phyloP scores from a whole-genome alignment of 768 basidiomycete genomes.

The Mycena rosella region DNA sequence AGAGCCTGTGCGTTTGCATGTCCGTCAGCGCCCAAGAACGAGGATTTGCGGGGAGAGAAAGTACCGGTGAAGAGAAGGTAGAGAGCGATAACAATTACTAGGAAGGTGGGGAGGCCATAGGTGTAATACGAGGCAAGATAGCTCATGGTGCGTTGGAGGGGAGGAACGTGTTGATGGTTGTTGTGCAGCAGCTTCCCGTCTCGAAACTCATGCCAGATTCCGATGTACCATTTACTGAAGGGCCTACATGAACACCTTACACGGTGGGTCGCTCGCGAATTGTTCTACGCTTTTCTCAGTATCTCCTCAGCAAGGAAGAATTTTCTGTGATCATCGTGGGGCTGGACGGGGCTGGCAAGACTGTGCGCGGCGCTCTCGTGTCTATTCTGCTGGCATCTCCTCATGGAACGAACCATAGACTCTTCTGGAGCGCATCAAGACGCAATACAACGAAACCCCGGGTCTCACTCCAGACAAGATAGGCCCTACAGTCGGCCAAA shows the following conservation, averaged over 20 bases:
- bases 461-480: conserved; percentile 95
- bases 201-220: conserved; percentile 8
- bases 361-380: conserved; percentile 56
- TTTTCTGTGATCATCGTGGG: conserved; percentile 97
- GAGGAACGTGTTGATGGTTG: conserved; percentile 41
- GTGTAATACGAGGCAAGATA: conserved; percentile 68
- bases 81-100: conserved; percentile 75
- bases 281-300: conserved; percentile 3
- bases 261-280: conserved; percentile 58
- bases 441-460: conserved; percentile 87
- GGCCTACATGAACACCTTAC: conserved; percentile 93
- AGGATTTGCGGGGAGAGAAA: conserved; percentile 35
- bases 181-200: conserved; percentile 30
- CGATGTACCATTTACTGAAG: conserved; percentile 95
- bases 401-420: conserved; percentile 63
- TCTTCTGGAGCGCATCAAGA: conserved; percentile 94
- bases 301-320: conserved; percentile 75
- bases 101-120: conserved; percentile 77
- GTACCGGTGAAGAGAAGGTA: conserved; percentile 93
- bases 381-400: background rate
- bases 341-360: conserved; percentile 93
- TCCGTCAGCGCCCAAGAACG: conserved; percentile 12
- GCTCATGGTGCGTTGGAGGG: conserved; percentile 52
- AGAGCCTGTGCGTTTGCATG: conserved; percentile 63
- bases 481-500: conserved; percentile 96